Evolutionary conservation across 2,329 filamentous ascomycete species (phyloP), one percentile per base, ranked within the genome.

Genomic region (Harringtonia aguacate): DNA sequence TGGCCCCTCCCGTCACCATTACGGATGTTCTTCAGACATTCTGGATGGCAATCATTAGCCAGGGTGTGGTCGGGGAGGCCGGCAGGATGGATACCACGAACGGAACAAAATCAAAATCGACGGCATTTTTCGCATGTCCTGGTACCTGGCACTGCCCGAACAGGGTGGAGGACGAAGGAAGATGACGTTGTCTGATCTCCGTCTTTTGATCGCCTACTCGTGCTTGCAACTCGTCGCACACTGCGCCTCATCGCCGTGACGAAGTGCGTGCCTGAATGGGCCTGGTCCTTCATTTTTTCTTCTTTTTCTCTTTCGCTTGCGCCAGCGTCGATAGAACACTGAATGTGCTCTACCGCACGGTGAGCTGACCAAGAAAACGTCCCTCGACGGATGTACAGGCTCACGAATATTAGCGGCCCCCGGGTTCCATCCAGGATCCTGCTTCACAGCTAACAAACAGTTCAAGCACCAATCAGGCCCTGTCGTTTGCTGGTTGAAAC

Each of bases 151-250:
- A 27, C 10, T 27, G 24, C 6, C 24, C 7, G 7, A 27, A 27
- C 24, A 27, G 24, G 10, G 33, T 4, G n/a, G 33, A 35, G 33
- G 17, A 35, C n/a, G n/a, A 35, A 20, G 18, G 18, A 35, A 15
- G 31, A n/a, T n/a, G 10, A 40, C 10, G 30, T 27, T 40, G 43
- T 44, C 41, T 46, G 46, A 48, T 46, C 46, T 31, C 31, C 44
- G 20, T 38, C 34, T 40, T 42, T 41, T 47, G 47, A 47, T 47
- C 47, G 47, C 45, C n/a, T n/a, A n/a, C n/a, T n/a, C n/a, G n/a
- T n/a, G n/a, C n/a, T n/a, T 35, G 39, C 27, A 15, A 29, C 41
- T 42, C 37, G 41, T 39, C 41, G 29, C 44, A 18, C 21, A 34
- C 17, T 36, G 18, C 29, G 45, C 45, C 43, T 49, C 47, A 43